phyloP scores from a whole-genome alignment of 2,329 filamentous ascomycete species.

The Aureobasidium melanogenum region DNA sequence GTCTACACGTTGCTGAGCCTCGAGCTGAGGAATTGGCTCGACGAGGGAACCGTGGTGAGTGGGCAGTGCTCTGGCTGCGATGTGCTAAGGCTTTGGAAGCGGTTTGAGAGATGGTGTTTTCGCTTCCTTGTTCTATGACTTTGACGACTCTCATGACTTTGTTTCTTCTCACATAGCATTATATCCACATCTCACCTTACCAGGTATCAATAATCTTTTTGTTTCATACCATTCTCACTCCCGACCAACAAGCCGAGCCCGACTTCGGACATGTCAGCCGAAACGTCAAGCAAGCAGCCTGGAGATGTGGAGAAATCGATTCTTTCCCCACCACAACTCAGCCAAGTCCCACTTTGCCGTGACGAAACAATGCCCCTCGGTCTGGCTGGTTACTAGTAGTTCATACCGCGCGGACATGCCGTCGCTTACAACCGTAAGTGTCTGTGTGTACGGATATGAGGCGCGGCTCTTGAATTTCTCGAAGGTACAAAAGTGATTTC shows the following conservation, averaged over 20 bases:
- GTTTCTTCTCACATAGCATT: neutral
- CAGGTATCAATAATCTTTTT: neutral
- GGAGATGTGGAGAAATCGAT: slow-evolving; percentile 11
- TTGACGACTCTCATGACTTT: neutral
- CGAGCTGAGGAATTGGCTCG: slow-evolving; percentile 29
- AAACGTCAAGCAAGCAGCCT: neutral
- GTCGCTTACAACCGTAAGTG: neutral
- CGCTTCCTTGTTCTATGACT: no score
- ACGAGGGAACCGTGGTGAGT: slow-evolving; percentile 6
- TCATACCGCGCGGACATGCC: slow-evolving; percentile 8
- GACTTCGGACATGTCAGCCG: neutral
- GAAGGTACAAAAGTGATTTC: neutral
- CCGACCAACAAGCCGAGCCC: neutral
- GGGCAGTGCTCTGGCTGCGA: slow-evolving; percentile 6
- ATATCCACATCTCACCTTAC: neutral
- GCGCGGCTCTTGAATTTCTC: neutral
- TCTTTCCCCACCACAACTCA: neutral
- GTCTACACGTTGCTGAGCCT: slow-evolving; percentile 49
- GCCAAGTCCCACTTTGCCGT: slow-evolving; percentile 8
- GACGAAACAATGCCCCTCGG: neutral
- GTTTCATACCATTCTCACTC: neutral
- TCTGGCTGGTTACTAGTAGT: neutral
- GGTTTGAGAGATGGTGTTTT: neutral
- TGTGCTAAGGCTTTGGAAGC: neutral
- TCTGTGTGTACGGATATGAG: neutral